phyloP scores from a whole-genome alignment of 148 eudicot genomes.

The Dysphania ambrosioides region DNA sequence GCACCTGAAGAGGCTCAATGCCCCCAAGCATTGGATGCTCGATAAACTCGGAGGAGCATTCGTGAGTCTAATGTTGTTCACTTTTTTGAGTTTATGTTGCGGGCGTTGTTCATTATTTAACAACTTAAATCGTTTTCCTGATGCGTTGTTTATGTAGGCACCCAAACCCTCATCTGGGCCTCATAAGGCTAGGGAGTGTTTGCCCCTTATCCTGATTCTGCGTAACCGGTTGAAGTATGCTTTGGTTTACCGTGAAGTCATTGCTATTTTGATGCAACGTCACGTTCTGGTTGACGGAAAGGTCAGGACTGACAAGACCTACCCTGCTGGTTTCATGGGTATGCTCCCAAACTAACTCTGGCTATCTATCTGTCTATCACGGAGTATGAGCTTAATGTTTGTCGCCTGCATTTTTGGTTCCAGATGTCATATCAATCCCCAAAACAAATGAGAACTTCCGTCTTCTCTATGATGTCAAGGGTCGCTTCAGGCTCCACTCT shows the following conservation, averaged over 20 bases:
- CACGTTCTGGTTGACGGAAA: no score
- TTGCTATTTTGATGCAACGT: no score
- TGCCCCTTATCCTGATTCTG: conserved; percentile 51
- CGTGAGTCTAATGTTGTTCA: conserved; percentile 5
- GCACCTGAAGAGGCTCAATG: no score
- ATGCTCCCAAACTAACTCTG: no score
- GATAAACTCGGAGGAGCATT: conserved; percentile 62
- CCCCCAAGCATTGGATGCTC: no score
- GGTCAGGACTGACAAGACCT: no score
- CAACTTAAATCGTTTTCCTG: no score
- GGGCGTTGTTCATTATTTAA: no score
- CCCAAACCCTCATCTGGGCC: conserved; percentile 71
- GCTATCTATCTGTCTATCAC: no score
- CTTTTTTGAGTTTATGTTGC: not conserved
- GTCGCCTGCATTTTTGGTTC: not conserved
- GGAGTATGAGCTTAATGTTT: not conserved
- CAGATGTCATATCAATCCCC: conserved; percentile 64
- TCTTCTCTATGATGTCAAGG: conserved; percentile 60
- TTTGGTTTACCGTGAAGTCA: no score
- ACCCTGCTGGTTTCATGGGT: conserved; percentile 72
- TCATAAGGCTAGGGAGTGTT: conserved; percentile 55
- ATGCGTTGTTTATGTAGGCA: conserved; percentile 32
- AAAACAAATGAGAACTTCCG: conserved; percentile 65
- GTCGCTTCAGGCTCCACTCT: conserved; percentile 59
- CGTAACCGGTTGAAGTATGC: no score